Percentiles rank a stretch among this genome's conserved stretches.
These are phyloP conservation scores for Coniophora puteana DNA, from an alignment of 1,284 basidiomycete genomes.

Conservation along the genomic window DNA sequence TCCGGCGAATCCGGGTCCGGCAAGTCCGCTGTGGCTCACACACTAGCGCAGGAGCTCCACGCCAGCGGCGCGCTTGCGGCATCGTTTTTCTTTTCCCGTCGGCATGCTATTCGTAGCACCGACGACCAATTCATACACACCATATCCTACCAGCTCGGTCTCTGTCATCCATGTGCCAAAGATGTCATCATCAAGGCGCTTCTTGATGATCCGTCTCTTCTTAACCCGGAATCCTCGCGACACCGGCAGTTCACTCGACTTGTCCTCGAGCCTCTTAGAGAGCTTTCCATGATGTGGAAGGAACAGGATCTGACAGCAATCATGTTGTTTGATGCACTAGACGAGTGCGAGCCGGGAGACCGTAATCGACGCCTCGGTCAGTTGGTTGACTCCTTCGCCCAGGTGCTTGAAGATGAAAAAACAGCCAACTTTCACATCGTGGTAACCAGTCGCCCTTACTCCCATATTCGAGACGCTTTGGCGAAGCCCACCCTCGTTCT, in stretches of 20 bases:
- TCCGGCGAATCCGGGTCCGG: not conserved
- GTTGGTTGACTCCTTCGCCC: not conserved
- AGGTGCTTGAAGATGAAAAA: too few relatives aligned
- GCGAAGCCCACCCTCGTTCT: too few relatives aligned
- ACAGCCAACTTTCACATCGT: not conserved
- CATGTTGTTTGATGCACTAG: not conserved
- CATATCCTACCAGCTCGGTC: not conserved
- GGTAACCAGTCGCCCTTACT: not conserved
- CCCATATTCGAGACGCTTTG: not conserved
- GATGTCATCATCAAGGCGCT: not conserved
- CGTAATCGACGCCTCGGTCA: not conserved
- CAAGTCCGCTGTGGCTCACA: constrained; percentile 1
- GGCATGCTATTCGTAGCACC: not conserved
- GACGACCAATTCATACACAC: not conserved
- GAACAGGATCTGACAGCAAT: not conserved
- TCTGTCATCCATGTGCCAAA: not conserved
- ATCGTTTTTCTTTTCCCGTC: constrained; percentile 1
- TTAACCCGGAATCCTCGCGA: constrained; percentile 14
- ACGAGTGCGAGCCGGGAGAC: not conserved
- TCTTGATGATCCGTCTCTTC: not conserved
- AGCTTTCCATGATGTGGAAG: too few relatives aligned
- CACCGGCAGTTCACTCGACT: not conserved
- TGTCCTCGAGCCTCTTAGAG: too few relatives aligned
- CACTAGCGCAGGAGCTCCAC: not conserved
- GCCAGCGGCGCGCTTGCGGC: too few relatives aligned